Conservation (phyloP, 441 rosid species). For the Corymbia calophylla region DNA sequence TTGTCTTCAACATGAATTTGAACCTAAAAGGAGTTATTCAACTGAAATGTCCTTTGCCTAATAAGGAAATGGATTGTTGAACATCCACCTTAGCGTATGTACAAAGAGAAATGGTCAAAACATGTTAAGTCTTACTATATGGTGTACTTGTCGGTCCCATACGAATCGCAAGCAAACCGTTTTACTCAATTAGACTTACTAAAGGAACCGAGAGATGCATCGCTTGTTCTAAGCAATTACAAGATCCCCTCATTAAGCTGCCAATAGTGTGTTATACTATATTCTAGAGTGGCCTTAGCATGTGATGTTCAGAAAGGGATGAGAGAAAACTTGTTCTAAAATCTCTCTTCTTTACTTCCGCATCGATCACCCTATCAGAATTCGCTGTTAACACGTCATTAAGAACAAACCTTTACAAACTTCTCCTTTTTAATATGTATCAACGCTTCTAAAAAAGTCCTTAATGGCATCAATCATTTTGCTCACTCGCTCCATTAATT, state of each 20-base stretch:
- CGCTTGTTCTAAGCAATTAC: neutral
- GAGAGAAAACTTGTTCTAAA: neutral
- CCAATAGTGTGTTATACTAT: neutral
- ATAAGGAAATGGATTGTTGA: neutral
- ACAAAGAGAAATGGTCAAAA: neutral
- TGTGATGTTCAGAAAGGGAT: neutral
- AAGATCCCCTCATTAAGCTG: neutral
- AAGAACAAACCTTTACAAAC: neutral
- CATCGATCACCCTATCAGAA: neutral
- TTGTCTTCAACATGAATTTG: neutral
- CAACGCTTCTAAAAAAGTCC: neutral
- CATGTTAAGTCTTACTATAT: neutral
- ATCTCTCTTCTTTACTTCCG: neutral
- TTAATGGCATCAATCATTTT: neutral
- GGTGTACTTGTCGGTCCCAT: neutral
- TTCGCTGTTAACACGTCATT: neutral
- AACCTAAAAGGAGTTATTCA: neutral
- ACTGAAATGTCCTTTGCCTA: neutral
- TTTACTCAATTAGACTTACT: neutral
- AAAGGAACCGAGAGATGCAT: neutral
- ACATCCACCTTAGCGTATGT: neutral
- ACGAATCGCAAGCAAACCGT: neutral
- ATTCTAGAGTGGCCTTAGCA: neutral
- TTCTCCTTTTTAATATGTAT: neutral
- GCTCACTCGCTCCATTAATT: neutral